These are phyloP conservation scores for Cryptococcus maquisensis DNA, from an alignment of 1,284 basidiomycete genomes.

Conservation along the genomic window DNA sequence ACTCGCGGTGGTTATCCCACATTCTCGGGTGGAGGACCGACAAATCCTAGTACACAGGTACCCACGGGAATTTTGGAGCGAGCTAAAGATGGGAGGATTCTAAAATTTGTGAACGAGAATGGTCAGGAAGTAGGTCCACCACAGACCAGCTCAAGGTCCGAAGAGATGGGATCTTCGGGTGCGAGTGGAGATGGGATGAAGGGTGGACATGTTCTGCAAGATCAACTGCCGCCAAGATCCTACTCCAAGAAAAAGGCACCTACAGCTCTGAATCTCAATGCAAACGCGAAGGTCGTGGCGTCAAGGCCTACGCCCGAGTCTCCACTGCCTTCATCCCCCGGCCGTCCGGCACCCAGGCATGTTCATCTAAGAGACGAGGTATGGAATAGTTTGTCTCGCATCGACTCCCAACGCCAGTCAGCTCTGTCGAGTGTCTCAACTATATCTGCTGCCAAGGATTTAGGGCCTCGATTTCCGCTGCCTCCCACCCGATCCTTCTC, in stretches of 20 bases:
- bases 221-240: conserved; percentile 3
- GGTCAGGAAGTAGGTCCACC: conserved; percentile 1
- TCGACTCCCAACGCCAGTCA: conserved; percentile 4
- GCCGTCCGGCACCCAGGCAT: too few species aligned
- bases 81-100: conserved; percentile 11
- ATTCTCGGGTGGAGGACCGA: conserved; percentile 23
- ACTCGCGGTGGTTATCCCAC: conserved; percentile 33
- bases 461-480: conserved; percentile 9
- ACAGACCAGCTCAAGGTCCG: background rate
- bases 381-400: background rate
- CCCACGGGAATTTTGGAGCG: conserved; percentile 23
- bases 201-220: background rate
- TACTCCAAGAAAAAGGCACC: conserved; percentile 1
- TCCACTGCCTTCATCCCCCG: background rate
- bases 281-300: background rate
- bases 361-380: background rate
- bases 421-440: conserved; percentile 4
- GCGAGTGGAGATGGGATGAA: background rate
- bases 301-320: background rate
- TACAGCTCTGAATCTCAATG: background rate
- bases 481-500: conserved; percentile 1
- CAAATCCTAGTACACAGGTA: conserved; percentile 21
- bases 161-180: background rate
- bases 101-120: conserved; percentile 16
- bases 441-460: conserved; percentile 6